Conservation (phyloP, 495 filamentous ascomycete species). For the Hypoxylon fuscum region DNA sequence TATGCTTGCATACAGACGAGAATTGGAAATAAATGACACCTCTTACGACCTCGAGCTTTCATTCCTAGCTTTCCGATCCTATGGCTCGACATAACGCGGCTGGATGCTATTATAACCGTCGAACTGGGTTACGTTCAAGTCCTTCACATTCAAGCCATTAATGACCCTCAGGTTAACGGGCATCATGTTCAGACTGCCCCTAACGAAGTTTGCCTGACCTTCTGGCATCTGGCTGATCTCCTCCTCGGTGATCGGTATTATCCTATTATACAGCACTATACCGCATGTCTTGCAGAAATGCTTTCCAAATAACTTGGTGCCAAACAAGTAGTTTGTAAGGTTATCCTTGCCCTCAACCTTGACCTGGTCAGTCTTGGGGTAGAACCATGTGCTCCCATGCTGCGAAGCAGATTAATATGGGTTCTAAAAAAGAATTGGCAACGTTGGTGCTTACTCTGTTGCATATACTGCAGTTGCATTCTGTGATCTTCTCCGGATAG, state of each 20-base stretch:
- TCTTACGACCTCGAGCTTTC: not conserved
- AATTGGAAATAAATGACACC: not conserved
- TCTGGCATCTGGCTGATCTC: slow-evolving; percentile 30
- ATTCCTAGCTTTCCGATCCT: slow-evolving; percentile 5
- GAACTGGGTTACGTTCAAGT: slow-evolving; percentile 29
- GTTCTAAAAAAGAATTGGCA: not conserved
- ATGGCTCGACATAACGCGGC: slow-evolving; percentile 51
- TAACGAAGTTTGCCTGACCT: slow-evolving; percentile 9
- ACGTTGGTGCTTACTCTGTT: slow-evolving; percentile 43
- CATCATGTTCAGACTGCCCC: not conserved
- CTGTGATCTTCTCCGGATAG: slow-evolving; percentile 31
- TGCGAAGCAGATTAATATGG: slow-evolving; percentile 17
- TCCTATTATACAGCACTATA: slow-evolving; percentile 37
- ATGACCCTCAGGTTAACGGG: slow-evolving; percentile 49
- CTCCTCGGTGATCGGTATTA: slow-evolving; percentile 24
- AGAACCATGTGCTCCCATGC: slow-evolving; percentile 48
- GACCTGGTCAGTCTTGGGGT: slow-evolving; percentile 44
- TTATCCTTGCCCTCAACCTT: slow-evolving; percentile 47
- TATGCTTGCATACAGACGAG: not conserved
- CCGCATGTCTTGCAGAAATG: slow-evolving; percentile 59
- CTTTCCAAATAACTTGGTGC: slow-evolving; percentile 38
- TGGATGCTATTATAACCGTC: slow-evolving; percentile 43
- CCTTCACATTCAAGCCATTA: slow-evolving; percentile 43
- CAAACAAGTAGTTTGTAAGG: slow-evolving; percentile 48
- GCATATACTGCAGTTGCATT: slow-evolving; percentile 60